A percentile compares a stretch with the other conserved stretches of the same genome.
phyloP scores from a whole-genome alignment of 106 monocot species.

The Cymbidium sinense region DNA sequence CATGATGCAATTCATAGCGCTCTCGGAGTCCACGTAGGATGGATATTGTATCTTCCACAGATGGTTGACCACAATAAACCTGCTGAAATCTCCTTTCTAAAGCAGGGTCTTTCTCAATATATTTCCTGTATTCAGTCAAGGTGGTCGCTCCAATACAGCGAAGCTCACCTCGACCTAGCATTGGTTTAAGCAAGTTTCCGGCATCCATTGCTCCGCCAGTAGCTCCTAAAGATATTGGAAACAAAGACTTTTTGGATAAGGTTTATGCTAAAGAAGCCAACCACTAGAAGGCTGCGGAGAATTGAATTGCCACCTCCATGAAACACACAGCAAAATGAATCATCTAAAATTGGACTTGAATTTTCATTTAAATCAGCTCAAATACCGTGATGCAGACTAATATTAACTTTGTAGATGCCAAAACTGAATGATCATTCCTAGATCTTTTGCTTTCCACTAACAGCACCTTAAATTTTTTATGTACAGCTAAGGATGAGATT shows the following conservation, averaged over 20 bases:
- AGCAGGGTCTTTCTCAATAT: conserved; percentile 88
- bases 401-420: no score
- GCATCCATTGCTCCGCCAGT: conserved; percentile 89
- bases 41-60: conserved; percentile 81
- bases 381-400: no score
- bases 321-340: no score
- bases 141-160: conserved; percentile 91
- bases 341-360: no score
- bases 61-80: conserved; percentile 78
- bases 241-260: neutral
- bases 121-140: conserved; percentile 81
- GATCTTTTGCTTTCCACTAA: no score
- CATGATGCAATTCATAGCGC: conserved; percentile 86
- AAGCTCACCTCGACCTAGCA: conserved; percentile 83
- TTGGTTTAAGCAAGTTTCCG: conserved; percentile 78
- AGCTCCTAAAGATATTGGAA: conserved; percentile 42
- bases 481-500: no score
- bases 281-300: no score
- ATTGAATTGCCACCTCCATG: no score
- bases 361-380: no score
- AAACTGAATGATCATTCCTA: no score
- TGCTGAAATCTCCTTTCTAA: conserved; percentile 86
- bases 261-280: no score
- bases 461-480: no score
- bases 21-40: conserved; percentile 81